Evolutionary conservation across 2,329 filamentous ascomycete genomes (phyloP), one percentile per base, ranked within the genome.

Genomic region (Eurotiales sp.): DNA sequence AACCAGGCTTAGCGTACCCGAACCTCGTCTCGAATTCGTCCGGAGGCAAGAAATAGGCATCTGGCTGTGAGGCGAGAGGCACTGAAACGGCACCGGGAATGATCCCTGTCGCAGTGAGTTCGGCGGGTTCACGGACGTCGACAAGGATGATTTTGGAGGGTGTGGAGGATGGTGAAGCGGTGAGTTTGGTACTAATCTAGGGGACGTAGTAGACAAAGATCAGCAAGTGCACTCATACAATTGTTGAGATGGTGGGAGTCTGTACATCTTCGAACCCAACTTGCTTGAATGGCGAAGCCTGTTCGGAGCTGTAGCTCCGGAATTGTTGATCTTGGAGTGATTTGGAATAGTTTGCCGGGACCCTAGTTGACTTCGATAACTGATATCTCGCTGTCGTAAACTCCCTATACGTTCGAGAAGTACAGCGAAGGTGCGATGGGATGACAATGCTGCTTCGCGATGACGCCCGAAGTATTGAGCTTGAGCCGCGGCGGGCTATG

Each of bases 31-130:
- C 81, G 64, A 97, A 97, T 57, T 96, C 90, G 11, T 88, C 86
- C 0, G 79, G 76, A 0, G 77, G 67, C 7, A 96, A 78, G 68
- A 90, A 86, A 62, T 95, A 84, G 53, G 86, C 86, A 68, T 96
- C 90, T 1, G 90, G 85, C 37, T 84, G 79, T 5, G 84, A 86
- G 7, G 78, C 81, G 56, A 97, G 78, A 46, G 93, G 92, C 44
- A 99, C 82, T 74, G 92, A 92, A 62, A 92, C 73, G 1, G 90
- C 84, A 41, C 81, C 81, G 1, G 93, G 93, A 64, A 99, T 96
- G 5, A 72, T 68, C 11, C 75, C 72, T 1, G 73, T 74, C 17
- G 66, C 59, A 46, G 56, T 56, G n/a, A 77, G 59, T 60, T 77
- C 73, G 55, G 63, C 58, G 50, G 75, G 74, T 64, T 77, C 74